Base-by-base conservation (phyloP, 2,329 filamentous ascomycete species). In the Hymenoscyphus infarciens region DNA sequence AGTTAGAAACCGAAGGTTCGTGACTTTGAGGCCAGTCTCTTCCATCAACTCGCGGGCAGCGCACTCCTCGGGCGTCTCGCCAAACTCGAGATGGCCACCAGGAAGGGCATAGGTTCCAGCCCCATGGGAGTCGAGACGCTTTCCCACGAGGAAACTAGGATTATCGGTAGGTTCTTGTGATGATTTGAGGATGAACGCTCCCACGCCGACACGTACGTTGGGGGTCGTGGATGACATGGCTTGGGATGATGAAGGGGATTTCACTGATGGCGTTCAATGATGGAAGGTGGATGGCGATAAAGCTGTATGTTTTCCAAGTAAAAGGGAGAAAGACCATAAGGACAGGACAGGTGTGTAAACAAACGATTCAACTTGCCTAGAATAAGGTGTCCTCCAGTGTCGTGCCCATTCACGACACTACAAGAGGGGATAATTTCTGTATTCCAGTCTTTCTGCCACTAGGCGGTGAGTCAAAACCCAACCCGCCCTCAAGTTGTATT, bases 1-100 rank as follows among this genome's bases (percentile, higher is more conserved):
- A 0, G 82, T 83, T 0, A 87, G 67, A 45, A 88, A 80, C 55
- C 77, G 79, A 5, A 83, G 57, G 6, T 81, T 78, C 1, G 74
- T 77, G 1, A 92, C 78, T 0, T 75, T 69, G 0, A 92, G 78
- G 0, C 83, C 87, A 0, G 90, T 91, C 71, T 94, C 90, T 72
- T 94, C 90, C 0, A 84, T 71, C 0, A 83, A 79, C 74, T 94
- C 90, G 3, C 90, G 82, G 56, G 77, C 80, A 0, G 89, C 88
- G 63, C 89, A 92, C 0, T 75, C 73, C 22, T 85, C 78, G 35
- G 85, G 80, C 1, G 79, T 79, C 72, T 94, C 90, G 65, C 83
- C 82, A 62, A 83, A 82, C 64, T 94, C 90, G 16, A 93, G 81
- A 69, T 94, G 89, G 0, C 90, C 91, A 25, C 90, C 90, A 0